phyloP scores from a whole-genome alignment of 2,329 filamentous ascomycete genomes.

The Arachnopeziza araneosa region DNA sequence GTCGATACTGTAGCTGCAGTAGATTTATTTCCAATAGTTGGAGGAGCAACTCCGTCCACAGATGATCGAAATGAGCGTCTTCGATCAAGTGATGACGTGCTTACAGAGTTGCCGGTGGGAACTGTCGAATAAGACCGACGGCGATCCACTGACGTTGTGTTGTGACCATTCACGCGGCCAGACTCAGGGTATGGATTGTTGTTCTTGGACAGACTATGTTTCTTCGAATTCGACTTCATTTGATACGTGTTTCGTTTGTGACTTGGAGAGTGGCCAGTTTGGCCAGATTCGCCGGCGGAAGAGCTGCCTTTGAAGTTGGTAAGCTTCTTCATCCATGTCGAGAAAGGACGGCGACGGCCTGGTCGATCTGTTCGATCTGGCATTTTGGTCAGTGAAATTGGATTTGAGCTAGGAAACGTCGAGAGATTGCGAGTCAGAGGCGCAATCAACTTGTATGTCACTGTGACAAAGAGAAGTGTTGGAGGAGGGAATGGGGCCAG shows the following conservation, averaged over 20 bases:
- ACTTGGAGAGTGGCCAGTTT: slow-evolving; percentile 34
- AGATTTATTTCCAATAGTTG: slow-evolving; percentile 59
- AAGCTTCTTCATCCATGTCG: slow-evolving; percentile 90
- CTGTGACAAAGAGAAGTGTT: not conserved
- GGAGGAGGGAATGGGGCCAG: not conserved
- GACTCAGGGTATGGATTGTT: slow-evolving; percentile 91
- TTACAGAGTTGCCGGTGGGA: slow-evolving; percentile 42
- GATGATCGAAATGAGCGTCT: slow-evolving; percentile 58
- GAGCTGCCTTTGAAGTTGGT: slow-evolving; percentile 73
- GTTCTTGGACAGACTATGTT: slow-evolving; percentile 46
- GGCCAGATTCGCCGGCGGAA: slow-evolving; percentile 49
- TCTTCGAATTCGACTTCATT: slow-evolving; percentile 46
- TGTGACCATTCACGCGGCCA: slow-evolving; percentile 45
- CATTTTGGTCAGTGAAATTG: slow-evolving; percentile 24
- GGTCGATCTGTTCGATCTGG: slow-evolving; percentile 58
- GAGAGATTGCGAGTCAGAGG: not conserved
- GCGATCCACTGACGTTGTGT: slow-evolving; percentile 23
- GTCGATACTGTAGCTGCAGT: slow-evolving; percentile 63
- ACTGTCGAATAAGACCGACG: slow-evolving; percentile 53
- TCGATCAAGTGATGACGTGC: slow-evolving; percentile 50
- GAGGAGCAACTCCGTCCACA: slow-evolving; percentile 53
- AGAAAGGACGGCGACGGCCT: slow-evolving; percentile 76
- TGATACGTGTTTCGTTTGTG: slow-evolving; percentile 38
- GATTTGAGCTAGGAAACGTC: not conserved
- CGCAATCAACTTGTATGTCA: not conserved